Conservation (phyloP, 2,329 filamentous ascomycete species). For the Phyllachora maydis region DNA sequence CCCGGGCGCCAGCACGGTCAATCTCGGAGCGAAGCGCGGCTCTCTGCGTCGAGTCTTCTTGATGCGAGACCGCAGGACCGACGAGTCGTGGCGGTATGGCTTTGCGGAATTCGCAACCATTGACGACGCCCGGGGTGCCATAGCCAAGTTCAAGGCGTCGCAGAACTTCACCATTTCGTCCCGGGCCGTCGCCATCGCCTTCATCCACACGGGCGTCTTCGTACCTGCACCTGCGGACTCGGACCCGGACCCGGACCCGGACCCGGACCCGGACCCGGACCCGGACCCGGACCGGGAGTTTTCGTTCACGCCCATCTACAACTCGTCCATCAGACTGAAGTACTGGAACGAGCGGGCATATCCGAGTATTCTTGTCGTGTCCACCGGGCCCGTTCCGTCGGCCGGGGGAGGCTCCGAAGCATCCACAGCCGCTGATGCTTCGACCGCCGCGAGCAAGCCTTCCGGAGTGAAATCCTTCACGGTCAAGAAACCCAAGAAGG, state of each 20-base stretch:
- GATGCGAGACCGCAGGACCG: slow-evolving; percentile 48
- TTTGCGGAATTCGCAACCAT: slow-evolving; percentile 68
- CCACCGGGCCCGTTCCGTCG: slow-evolving; percentile 22
- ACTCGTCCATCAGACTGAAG: slow-evolving; percentile 43
- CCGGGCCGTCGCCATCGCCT: slow-evolving; percentile 47
- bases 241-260: too few relatives aligned
- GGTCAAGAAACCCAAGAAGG: slow-evolving; percentile 36
- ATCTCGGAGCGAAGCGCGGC: slow-evolving; percentile 49
- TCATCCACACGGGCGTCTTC: slow-evolving; percentile 73
- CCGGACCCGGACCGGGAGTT: slow-evolving; percentile 35
- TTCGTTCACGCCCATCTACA: slow-evolving; percentile 51
- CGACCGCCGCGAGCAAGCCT: slow-evolving; percentile 3
- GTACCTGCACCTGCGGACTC: too few relatives aligned
- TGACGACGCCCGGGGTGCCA: slow-evolving; percentile 54
- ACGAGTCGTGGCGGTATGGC: slow-evolving; percentile 61
- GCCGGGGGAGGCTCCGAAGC: slow-evolving; percentile 14
- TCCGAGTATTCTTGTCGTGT: slow-evolving; percentile 40
- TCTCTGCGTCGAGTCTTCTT: slow-evolving; percentile 62
- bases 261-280: slow-evolving; percentile 41
- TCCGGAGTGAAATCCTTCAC: too few relatives aligned
- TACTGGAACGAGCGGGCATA: slow-evolving; percentile 64
- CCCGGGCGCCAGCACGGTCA: slow-evolving; percentile 29
- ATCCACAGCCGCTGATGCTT: slow-evolving; percentile 10
- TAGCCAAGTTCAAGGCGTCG: slow-evolving; percentile 49
- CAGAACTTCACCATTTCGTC: slow-evolving; percentile 63